phyloP scores from a whole-genome alignment of 2,329 filamentous ascomycete genomes.

The Phaeosphaeria sp. region DNA sequence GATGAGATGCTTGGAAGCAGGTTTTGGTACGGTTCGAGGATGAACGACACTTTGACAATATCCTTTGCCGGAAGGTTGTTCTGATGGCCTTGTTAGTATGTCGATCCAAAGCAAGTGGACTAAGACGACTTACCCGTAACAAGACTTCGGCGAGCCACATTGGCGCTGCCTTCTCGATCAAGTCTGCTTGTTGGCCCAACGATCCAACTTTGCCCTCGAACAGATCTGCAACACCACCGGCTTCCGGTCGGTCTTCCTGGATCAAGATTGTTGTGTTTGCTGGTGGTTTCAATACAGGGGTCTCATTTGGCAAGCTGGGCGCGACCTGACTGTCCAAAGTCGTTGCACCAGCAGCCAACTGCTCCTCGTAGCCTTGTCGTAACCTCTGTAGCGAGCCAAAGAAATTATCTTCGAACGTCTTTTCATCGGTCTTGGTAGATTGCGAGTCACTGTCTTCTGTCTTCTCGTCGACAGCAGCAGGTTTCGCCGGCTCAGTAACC shows the following conservation, averaged over 20 bases:
- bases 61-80: conserved; percentile 87
- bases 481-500: conserved; percentile 69
- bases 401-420: conserved; percentile 78
- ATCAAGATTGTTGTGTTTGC: conserved; percentile 68
- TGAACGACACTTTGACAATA: conserved; percentile 94
- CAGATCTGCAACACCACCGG: conserved; percentile 76
- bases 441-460: conserved; percentile 65
- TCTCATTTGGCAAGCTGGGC: conserved; percentile 75
- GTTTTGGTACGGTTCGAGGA: conserved; percentile 82
- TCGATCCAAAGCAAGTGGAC: neutral
- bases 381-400: conserved; percentile 76
- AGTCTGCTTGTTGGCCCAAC: conserved; percentile 77
- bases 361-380: conserved; percentile 74
- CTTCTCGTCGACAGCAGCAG: conserved; percentile 77
- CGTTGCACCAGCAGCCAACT: conserved; percentile 59
- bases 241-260: conserved; percentile 69
- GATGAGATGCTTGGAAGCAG: conserved; percentile 75
- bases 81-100: conserved; percentile 45
- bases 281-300: conserved; percentile 77
- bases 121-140: conserved; percentile 63
- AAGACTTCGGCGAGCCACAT: conserved; percentile 93
- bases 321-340: conserved; percentile 68
- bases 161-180: conserved; percentile 84
- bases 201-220: conserved; percentile 88
- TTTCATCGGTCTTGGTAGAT: conserved; percentile 68